These are phyloP conservation scores for Dictyostelium discoideum DNA, from an alignment of 78 protist genomes.

Conservation along the genomic window DNA sequence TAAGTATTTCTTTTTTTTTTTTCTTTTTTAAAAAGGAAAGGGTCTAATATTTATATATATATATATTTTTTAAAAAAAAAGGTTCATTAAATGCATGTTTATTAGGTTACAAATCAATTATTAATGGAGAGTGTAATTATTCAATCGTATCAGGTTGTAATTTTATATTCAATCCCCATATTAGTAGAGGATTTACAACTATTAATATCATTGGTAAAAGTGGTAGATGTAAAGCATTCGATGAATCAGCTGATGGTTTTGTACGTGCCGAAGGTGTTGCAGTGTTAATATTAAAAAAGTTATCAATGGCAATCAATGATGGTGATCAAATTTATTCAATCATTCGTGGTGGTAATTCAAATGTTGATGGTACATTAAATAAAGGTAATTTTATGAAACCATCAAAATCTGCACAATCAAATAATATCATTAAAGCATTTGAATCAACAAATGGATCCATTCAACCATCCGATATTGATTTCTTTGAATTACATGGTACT, in stretches of 20 bases:
- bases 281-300: slow-evolving; percentile 43
- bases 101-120: slow-evolving; percentile 74
- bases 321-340: slow-evolving; percentile 43
- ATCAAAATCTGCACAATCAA: neutral
- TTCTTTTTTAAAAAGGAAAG: too few relatives aligned
- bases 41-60: too few relatives aligned
- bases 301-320: neutral
- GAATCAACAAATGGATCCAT: neutral
- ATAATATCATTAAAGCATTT: slow-evolving; percentile 53
- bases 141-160: slow-evolving; percentile 89
- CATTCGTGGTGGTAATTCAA: slow-evolving; percentile 19
- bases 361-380: slow-evolving; percentile 86
- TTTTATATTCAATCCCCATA: slow-evolving; percentile 33
- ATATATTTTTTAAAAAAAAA: neutral
- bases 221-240: slow-evolving; percentile 84
- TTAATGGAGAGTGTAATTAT: slow-evolving; percentile 50
- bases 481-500: slow-evolving; percentile 92
- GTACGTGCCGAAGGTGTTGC: slow-evolving; percentile 88
- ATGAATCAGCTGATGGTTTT: slow-evolving; percentile 89
- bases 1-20: too few relatives aligned
- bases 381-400: neutral
- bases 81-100: slow-evolving; percentile 83
- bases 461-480: neutral
- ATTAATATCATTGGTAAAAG: slow-evolving; percentile 44
- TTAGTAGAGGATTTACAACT: neutral